phyloP scores from a whole-genome alignment of 257 asterid genomes.

The Ocimum tenuiflorum region DNA sequence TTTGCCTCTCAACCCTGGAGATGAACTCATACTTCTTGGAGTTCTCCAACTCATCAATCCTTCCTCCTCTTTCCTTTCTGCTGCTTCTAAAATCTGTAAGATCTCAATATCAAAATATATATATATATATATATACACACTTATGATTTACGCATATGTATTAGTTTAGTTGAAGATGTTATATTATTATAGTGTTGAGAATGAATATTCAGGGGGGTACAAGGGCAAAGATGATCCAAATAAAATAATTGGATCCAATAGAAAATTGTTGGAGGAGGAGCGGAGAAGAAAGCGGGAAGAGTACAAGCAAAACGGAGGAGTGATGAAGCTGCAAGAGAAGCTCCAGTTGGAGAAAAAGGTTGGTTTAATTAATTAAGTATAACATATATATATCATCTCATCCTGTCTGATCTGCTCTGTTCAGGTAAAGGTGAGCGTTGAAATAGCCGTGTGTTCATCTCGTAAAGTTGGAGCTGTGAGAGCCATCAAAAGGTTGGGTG shows the following conservation, averaged over 20 bases:
- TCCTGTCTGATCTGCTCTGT: no score
- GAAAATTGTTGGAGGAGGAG: conserved; percentile 27
- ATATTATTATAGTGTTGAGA: neutral
- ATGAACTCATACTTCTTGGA: conserved; percentile 39
- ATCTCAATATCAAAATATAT: no score
- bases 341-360: conserved; percentile 40
- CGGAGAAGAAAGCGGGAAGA: conserved; percentile 31
- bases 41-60: conserved; percentile 29
- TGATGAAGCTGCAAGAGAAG: conserved; percentile 27
- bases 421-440: conserved; percentile 47
- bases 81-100: conserved; percentile 26
- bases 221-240: conserved; percentile 30
- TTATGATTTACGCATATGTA: no score
- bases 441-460: conserved; percentile 42
- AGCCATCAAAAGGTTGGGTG: conserved; percentile 35
- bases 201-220: conserved; percentile 17
- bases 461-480: conserved; percentile 39
- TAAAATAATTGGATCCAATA: conserved; percentile 20
- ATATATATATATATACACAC: no score
- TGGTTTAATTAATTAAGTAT: neutral
- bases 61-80: conserved; percentile 4
- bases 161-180: no score
- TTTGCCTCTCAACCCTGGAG: conserved; percentile 36
- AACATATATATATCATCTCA: no score
- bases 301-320: conserved; percentile 25